Conservation (phyloP, 2,329 filamentous ascomycete genomes). For the Colletotrichum sp. region DNA sequence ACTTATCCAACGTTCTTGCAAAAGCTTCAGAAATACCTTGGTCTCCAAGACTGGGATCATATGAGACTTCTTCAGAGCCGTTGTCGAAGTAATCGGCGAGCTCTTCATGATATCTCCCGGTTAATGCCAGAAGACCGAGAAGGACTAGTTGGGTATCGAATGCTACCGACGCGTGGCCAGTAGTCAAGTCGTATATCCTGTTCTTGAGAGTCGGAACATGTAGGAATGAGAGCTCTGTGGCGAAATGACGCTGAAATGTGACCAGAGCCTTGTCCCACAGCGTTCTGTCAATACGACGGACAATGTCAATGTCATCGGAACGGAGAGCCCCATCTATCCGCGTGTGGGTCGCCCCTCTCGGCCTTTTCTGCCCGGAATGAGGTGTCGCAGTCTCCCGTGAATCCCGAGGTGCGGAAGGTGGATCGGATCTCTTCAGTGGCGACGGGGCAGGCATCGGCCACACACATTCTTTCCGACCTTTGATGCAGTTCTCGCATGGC, state of each 20-base stretch:
- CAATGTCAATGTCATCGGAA: slow-evolving; percentile 64
- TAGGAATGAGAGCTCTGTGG: slow-evolving; percentile 73
- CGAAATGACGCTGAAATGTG: slow-evolving; percentile 73
- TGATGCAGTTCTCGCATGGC: slow-evolving; percentile 76
- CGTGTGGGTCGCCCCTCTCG: slow-evolving; percentile 33
- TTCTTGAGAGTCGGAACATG: slow-evolving; percentile 68
- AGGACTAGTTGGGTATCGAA: slow-evolving; percentile 58
- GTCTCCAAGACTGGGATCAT: not conserved
- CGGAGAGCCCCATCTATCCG: slow-evolving; percentile 35
- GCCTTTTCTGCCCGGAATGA: slow-evolving; percentile 47
- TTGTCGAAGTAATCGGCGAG: slow-evolving; percentile 22
- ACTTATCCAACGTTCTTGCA: slow-evolving; percentile 60
- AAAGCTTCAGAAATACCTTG: slow-evolving; percentile 66
- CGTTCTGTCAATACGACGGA: slow-evolving; percentile 64
- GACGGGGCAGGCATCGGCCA: slow-evolving; percentile 57
- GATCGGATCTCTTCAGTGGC: slow-evolving; percentile 48
- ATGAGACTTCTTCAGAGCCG: slow-evolving; percentile 28
- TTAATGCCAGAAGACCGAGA: slow-evolving; percentile 71
- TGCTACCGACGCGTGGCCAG: not conserved
- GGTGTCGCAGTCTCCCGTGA: slow-evolving; percentile 37
- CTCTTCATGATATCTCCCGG: slow-evolving; percentile 67
- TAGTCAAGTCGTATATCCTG: slow-evolving; percentile 37
- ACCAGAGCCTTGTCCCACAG: slow-evolving; percentile 73
- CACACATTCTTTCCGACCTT: slow-evolving; percentile 72
- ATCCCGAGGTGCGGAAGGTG: slow-evolving; percentile 33